These are phyloP conservation scores for Arachis monticola DNA, from an alignment of 331 rosid genomes.

Conservation along the genomic window DNA sequence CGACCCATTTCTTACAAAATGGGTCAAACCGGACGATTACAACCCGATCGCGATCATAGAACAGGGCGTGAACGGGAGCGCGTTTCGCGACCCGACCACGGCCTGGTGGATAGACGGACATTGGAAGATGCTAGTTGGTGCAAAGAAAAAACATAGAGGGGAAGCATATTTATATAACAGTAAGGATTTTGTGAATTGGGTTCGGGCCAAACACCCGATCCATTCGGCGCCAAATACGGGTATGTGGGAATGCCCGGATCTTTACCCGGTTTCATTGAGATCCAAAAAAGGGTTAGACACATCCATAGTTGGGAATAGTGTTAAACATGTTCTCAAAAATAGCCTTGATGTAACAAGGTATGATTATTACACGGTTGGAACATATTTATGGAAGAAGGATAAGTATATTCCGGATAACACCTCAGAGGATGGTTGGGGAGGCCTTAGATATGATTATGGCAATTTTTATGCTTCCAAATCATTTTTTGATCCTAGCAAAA, in stretches of 20 bases:
- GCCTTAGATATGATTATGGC: slow-evolving; percentile 83
- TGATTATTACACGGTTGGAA: slow-evolving; percentile 81
- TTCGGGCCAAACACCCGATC: slow-evolving; percentile 68
- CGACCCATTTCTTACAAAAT: slow-evolving; percentile 47
- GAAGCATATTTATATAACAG: slow-evolving; percentile 68
- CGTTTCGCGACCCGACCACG: slow-evolving; percentile 80
- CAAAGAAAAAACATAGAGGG: slow-evolving; percentile 54
- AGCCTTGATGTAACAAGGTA: slow-evolving; percentile 78
- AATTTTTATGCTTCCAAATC: slow-evolving; percentile 91
- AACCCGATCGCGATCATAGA: slow-evolving; percentile 54
- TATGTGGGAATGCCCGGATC: slow-evolving; percentile 95
- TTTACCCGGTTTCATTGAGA: slow-evolving; percentile 61
- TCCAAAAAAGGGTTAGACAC: slow-evolving; percentile 59
- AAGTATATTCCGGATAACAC: slow-evolving; percentile 64
- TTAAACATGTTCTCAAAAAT: slow-evolving; percentile 74
- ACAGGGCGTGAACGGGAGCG: slow-evolving; percentile 40
- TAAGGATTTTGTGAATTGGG: slow-evolving; percentile 64
- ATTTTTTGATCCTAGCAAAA: slow-evolving; percentile 68
- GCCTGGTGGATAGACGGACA: slow-evolving; percentile 72
- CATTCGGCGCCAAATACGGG: slow-evolving; percentile 64
- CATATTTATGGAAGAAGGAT: slow-evolving; percentile 48
- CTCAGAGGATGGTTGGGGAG: slow-evolving; percentile 73
- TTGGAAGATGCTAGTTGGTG: slow-evolving; percentile 73
- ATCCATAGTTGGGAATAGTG: slow-evolving; percentile 37
- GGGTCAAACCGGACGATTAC: slow-evolving; percentile 44